Evolutionary conservation across 2,329 filamentous ascomycete genomes (phyloP).

Genomic region (Periconia sp.): DNA sequence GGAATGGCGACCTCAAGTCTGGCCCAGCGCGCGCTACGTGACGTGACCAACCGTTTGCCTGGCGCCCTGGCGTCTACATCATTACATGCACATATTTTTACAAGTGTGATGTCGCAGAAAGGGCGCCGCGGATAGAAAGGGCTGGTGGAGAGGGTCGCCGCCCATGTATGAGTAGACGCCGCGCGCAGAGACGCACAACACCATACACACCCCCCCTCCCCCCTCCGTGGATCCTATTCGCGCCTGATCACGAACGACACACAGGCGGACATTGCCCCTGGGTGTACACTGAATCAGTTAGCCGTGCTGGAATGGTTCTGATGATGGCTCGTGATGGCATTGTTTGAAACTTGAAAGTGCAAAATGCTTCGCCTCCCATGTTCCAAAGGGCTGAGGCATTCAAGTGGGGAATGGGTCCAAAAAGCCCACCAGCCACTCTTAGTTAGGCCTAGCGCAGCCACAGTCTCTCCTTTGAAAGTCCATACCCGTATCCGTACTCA

Average conservation of each 20-base stretch:
- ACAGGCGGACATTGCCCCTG: neutral
- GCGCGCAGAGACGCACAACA: neutral
- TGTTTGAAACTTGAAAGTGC: neutral
- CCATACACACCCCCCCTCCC: no score
- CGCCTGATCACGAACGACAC: neutral
- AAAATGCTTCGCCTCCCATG: conserved; percentile 14
- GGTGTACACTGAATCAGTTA: no score
- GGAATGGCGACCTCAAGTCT: conserved; percentile 30
- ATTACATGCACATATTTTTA: conserved; percentile 2
- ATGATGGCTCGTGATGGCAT: neutral
- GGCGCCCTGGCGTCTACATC: neutral
- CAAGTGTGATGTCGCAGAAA: conserved; percentile 9
- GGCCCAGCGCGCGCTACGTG: conserved; percentile 11
- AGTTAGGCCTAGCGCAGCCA: conserved; percentile 7
- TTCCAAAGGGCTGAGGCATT: conserved; percentile 4
- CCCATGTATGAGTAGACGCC: neutral
- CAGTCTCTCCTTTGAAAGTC: no score
- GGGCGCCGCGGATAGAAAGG: neutral
- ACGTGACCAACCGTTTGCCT: neutral
- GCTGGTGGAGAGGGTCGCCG: neutral
- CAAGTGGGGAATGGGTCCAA: conserved; percentile 8
- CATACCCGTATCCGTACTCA: no score
- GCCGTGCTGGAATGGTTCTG: neutral
- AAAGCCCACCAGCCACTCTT: conserved; percentile 20
- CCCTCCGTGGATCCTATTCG: neutral